Conservation (phyloP, 495 filamentous ascomycete species). For the Penicillium cosmopolitanum region DNA sequence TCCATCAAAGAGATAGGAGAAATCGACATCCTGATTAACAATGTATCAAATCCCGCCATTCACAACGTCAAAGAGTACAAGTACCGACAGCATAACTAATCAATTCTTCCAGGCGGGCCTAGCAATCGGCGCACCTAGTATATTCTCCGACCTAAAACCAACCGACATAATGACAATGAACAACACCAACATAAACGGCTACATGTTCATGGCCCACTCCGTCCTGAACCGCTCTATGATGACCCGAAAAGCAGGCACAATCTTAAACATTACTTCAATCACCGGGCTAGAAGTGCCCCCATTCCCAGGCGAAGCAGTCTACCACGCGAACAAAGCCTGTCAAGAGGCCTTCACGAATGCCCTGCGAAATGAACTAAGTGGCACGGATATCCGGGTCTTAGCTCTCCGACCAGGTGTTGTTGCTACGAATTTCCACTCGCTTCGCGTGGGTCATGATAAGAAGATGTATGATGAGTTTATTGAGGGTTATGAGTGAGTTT, state of each 20-base stretch:
- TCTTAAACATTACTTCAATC: constrained; percentile 41
- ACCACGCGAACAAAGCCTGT: constrained; percentile 43
- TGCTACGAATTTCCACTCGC: constrained; percentile 42
- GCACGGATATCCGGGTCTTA: constrained; percentile 40
- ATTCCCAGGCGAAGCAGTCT: constrained; percentile 41
- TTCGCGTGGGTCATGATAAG: constrained; percentile 36
- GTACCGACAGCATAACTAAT: not conserved
- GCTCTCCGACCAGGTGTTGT: constrained; percentile 42
- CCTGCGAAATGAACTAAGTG: constrained; percentile 37
- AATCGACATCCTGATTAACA: constrained; percentile 45
- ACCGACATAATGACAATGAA: constrained; percentile 34
- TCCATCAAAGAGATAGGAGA: constrained; percentile 23
- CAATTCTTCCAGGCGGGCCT: constrained; percentile 31
- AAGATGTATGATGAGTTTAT: constrained; percentile 32
- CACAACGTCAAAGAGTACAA: not conserved
- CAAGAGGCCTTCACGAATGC: constrained; percentile 45
- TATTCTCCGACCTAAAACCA: constrained; percentile 32
- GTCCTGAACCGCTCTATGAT: constrained; percentile 38
- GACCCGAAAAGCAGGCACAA: constrained; percentile 31
- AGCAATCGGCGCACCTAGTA: constrained; percentile 37
- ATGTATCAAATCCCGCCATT: constrained; percentile 15
- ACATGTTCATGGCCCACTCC: constrained; percentile 36
- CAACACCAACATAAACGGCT: constrained; percentile 39
- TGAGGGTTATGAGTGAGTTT: constrained; percentile 29
- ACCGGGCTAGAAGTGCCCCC: constrained; percentile 41